Evolutionary conservation across 768 basidiomycete genomes (phyloP).

Genomic region (Asterophora parasitica): DNA sequence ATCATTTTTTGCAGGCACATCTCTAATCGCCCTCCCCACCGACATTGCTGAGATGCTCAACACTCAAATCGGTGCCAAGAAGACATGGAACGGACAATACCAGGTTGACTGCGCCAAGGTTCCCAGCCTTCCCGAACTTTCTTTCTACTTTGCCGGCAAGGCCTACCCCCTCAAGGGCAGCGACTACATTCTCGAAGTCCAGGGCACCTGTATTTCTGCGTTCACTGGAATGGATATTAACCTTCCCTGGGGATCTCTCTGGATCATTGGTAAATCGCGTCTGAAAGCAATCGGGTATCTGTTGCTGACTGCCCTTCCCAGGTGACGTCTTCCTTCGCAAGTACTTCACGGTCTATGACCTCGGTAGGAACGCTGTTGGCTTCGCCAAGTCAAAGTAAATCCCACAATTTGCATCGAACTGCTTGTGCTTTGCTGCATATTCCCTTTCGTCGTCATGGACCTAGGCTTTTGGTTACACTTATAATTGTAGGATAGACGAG

Average conservation of each 20-base stretch:
- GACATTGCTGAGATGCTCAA: constrained; percentile 99
- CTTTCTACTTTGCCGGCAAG: constrained; percentile 80
- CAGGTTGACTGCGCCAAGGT: constrained; percentile 85
- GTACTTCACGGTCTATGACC: constrained; percentile 89
- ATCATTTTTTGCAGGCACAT: constrained; percentile 79
- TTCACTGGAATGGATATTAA: constrained; percentile 93
- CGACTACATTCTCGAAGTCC: constrained; percentile 89
- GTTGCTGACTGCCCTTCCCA: constrained; percentile 18
- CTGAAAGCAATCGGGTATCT: not conserved
- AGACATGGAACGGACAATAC: constrained; percentile 96
- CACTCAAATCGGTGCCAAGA: constrained; percentile 88
- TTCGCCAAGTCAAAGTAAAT: constrained; percentile 51
- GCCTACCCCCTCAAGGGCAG: constrained; percentile 72
- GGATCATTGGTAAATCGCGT: constrained; percentile 73
- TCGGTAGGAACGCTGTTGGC: constrained; percentile 74
- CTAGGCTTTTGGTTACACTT: not conserved
- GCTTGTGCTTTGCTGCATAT: constrained; percentile 1
- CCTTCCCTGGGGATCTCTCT: constrained; percentile 70
- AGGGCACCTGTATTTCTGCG: constrained; percentile 89
- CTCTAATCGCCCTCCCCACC: constrained; percentile 87
- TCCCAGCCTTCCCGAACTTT: constrained; percentile 75
- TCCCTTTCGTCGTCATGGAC: not conserved
- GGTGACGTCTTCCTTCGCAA: constrained; percentile 91
- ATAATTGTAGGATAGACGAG: not conserved
- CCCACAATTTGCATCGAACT: not conserved